Evolutionary conservation across 257 asterid species (phyloP), one percentile per base, ranked within the genome.

Genomic region (Verbascum thapsus): DNA sequence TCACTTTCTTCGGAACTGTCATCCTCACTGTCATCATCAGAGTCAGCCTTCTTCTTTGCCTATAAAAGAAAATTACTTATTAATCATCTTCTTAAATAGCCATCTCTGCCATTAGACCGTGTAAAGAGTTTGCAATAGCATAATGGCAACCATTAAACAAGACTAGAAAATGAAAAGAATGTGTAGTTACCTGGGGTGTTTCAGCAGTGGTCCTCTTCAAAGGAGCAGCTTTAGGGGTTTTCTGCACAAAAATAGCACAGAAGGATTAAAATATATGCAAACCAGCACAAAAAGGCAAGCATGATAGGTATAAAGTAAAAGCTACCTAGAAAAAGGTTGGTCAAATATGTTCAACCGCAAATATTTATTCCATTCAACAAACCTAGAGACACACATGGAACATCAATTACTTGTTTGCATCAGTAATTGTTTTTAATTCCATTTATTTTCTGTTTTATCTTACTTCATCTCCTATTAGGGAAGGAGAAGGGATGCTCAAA

Each of bases 1-100:
- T 73, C 80, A 54, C 84, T 81, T 43, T 75, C 83, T 10, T 80
- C 88, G 18, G 87, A 76, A 57, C 78, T 80, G 37, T 71, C 81
- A 32, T 76, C 85, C 0, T 44, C 51, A 44, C 51, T 44, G 17
- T 44, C 51, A 44, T 44, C 51, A 0, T 73, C 83, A 69, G 75
- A 64, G 13, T 9, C 56, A 3, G 45, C 58, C 18, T 59, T 48
- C 61, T 61, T 66, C 67, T 69, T 64, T 9, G 66, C 59, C 71
- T 67, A 44, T 3, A 8, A 11, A 53, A 16, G n/a, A 66, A 4
- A 1, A 45, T 38, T 9, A 8, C 42, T 0, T 19, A 39, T 61
- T 6, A 53, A 50, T 17, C 8, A 6, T 34, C 11, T 11, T 40
- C 13, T n/a, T 0, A 11, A 10, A 30, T 10, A 34, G 15, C n/a